A percentile compares a stretch with the other conserved stretches of the same genome.
Conservation (phyloP, 2,329 filamentous ascomycete genomes). For the Aspergillus pseudoterreus region DNA sequence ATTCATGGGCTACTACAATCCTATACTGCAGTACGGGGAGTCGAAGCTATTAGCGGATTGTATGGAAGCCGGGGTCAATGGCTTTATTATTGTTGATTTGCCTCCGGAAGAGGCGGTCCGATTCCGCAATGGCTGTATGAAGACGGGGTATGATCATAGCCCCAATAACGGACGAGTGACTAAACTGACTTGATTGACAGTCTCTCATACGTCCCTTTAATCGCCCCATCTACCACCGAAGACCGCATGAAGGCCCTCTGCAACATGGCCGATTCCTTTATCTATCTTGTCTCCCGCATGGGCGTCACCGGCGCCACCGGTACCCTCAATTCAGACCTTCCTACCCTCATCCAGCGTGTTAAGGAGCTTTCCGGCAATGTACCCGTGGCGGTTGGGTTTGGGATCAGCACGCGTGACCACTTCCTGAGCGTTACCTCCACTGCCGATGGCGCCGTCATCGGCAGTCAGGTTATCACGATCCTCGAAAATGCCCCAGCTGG, state of each 20-base stretch:
- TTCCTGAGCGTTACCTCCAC: constrained; percentile 76
- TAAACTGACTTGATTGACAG: constrained; percentile 34
- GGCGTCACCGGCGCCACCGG: constrained; percentile 87
- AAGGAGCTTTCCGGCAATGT: constrained; percentile 84
- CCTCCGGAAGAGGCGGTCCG: constrained; percentile 93
- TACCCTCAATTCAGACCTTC: constrained; percentile 71
- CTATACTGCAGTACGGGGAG: constrained; percentile 85
- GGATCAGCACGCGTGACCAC: constrained; percentile 88
- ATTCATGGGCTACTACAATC: constrained; percentile 98
- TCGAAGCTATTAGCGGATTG: constrained; percentile 77
- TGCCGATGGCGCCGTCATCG: constrained; percentile 89
- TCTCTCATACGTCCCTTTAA: constrained; percentile 87
- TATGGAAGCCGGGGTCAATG: constrained; percentile 78
- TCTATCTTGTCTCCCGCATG: constrained; percentile 93
- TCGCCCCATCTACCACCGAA: constrained; percentile 85
- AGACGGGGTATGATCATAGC: constrained; percentile 58
- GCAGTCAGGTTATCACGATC: constrained; percentile 83
- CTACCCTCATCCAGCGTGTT: constrained; percentile 72
- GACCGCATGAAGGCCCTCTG: constrained; percentile 87
- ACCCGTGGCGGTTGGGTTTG: constrained; percentile 86
- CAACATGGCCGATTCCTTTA: constrained; percentile 91
- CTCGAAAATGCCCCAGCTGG: constrained; percentile 63
- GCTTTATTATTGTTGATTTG: constrained; percentile 94
- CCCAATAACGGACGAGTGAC: neutral
- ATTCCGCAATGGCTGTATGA: constrained; percentile 80